A percentile compares a stretch with the other conserved stretches of the same genome.
phyloP scores from a whole-genome alignment of 2,329 filamentous ascomycete genomes.

The Teratosphaeria gauchensis region DNA sequence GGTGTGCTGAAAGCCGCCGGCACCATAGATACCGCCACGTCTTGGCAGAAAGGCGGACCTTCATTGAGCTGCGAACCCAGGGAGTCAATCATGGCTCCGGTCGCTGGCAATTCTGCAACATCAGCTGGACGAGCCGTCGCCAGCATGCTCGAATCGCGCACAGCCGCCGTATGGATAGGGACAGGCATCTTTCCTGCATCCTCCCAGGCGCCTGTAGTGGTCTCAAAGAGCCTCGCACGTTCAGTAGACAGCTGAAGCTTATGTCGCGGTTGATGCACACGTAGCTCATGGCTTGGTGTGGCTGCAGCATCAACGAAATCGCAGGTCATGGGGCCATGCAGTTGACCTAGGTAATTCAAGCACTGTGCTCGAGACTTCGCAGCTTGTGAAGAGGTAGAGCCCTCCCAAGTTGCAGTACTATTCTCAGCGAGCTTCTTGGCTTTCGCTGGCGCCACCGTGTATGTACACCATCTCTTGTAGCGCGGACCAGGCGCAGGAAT shows the following conservation, averaged over 20 bases:
- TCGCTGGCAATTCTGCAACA: constrained; percentile 4
- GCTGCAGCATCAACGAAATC: background rate
- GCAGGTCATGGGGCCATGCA: background rate
- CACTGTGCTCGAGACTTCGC: background rate
- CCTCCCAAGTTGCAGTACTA: background rate
- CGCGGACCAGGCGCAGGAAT: constrained; percentile 3
- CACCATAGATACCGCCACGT: constrained; percentile 12
- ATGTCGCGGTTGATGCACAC: constrained; percentile 17
- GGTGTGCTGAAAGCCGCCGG: background rate
- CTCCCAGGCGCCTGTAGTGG: constrained; percentile 20
- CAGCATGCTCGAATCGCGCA: background rate
- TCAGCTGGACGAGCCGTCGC: background rate
- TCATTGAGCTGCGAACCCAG: constrained; percentile 14
- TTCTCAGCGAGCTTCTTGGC: background rate
- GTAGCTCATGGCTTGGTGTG: background rate
- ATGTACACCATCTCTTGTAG: constrained; percentile 17
- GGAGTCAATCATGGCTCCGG: constrained; percentile 24
- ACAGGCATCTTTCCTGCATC: constrained; percentile 22
- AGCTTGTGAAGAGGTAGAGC: background rate
- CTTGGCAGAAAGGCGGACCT: constrained; percentile 17
- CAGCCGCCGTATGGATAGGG: constrained; percentile 6
- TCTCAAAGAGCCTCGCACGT: constrained; percentile 19
- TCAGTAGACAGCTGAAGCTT: constrained; percentile 19
- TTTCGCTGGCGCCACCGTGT: constrained; percentile 6
- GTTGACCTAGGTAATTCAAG: background rate